Base-by-base conservation (phyloP, 768 basidiomycete species). In the Tylopilus vinaceipallidus region DNA sequence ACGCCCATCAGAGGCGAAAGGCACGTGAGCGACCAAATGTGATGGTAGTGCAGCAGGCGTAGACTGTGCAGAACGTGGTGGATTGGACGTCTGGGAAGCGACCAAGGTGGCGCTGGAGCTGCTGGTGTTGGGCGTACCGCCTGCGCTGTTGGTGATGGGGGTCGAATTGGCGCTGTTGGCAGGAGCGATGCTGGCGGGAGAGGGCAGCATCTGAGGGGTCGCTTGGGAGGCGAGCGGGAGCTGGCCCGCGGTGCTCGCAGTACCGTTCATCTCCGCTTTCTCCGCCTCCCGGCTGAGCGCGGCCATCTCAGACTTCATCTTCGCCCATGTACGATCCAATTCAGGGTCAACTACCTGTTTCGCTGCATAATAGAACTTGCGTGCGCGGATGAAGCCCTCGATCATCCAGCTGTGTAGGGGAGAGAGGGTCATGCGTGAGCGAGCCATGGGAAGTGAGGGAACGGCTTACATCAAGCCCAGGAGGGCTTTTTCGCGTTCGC, bases 131-230 rank as follows among this genome's bases (percentile, higher is more conserved):
- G 82, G 82, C 2, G 84, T 84, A 30, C 75, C 73, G 29, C 72
- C 76, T 41, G 81, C 77, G 45, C 79, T 78, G 43, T 52, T 64
- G 52, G 76, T 81, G 32, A 80, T 83, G 9, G 88, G 88, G 0
- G 88, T 91, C 13, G 88, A 90, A 56, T 86, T 88, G 45, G 86
- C 81, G 59, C 88, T 91, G 57, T 75, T 83, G 7, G 80, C 73
- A 14, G 83, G 73, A 12, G 75, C 80, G 49, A 84, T 83, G 62
- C 83, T 86, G 10, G 83, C 86, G 2, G 86, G 86, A 30, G 87
- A 89, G 32, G 87, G 88, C 38, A 90, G 80, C 88, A 88, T 88
- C 27, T 81, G 80, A 27, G 86, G 86, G 0, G 83, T 82, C 6
- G 68, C 61, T 45, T 76, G 71, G 34, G 66, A 62, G 50, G 50